Percentiles rank a stretch among this genome's conserved stretches.
phyloP scores from a whole-genome alignment of 768 basidiomycete species.

The Rhizopogon sp. region DNA sequence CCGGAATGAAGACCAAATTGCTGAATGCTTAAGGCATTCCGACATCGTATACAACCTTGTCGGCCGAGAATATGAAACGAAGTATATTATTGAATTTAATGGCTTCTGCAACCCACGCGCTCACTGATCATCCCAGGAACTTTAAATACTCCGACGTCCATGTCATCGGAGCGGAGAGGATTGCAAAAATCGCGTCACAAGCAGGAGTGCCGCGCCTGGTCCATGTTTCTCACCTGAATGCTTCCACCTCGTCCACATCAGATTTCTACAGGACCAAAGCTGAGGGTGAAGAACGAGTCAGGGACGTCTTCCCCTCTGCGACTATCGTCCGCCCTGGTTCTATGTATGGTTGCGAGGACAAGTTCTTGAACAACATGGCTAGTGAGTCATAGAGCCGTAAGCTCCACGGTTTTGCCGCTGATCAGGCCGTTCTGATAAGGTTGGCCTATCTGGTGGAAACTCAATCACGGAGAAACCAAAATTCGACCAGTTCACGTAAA shows the following conservation, averaged over 20 bases:
- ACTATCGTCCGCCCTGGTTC: conserved; percentile 83
- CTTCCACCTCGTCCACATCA: conserved; percentile 71
- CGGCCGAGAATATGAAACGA: conserved; percentile 92
- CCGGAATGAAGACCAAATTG: conserved; percentile 84
- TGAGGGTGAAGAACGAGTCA: conserved; percentile 84
- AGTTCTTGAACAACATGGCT: conserved; percentile 87
- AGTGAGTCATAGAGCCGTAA: conserved; percentile 43
- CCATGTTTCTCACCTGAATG: conserved; percentile 95
- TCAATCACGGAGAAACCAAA: conserved; percentile 84
- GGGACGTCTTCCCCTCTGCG: conserved; percentile 75
- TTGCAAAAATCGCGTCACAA: conserved; percentile 78
- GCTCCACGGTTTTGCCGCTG: conserved; percentile 5
- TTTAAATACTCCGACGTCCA: conserved; percentile 81
- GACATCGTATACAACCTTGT: conserved; percentile 96
- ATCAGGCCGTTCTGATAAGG: conserved; percentile 38
- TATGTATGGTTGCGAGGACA: conserved; percentile 96
- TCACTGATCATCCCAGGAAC: conserved; percentile 55
- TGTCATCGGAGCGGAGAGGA: conserved; percentile 74
- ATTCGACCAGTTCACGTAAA: conserved; percentile 90
- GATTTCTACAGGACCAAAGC: conserved; percentile 86
- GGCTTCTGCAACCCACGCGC: conserved; percentile 7
- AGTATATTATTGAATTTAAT: conserved; percentile 45
- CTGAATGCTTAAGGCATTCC: conserved; percentile 90
- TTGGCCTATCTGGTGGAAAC: conserved; percentile 91
- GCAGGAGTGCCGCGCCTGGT: conserved; percentile 80